Conservation (phyloP, 1,284 basidiomycete genomes). For the Sphagnurus paluster region DNA sequence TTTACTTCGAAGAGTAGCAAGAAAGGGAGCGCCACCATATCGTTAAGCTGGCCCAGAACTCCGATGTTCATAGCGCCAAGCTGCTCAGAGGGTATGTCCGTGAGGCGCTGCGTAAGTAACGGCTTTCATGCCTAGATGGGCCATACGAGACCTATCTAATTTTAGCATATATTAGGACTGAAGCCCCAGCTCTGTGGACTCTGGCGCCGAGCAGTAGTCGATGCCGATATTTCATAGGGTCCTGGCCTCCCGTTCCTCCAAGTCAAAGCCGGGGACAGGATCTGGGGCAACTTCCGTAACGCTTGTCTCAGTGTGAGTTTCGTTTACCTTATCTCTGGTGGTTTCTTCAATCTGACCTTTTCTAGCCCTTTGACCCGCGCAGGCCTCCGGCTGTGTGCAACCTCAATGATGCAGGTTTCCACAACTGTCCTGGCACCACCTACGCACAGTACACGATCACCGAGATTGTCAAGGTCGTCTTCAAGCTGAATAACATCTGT, state of each 20-base stretch:
- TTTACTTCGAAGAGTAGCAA: slow-evolving; percentile 49
- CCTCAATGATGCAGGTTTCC: slow-evolving; percentile 47
- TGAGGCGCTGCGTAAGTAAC: slow-evolving; percentile 57
- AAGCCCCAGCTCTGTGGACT: slow-evolving; percentile 44
- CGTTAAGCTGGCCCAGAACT: slow-evolving; percentile 32
- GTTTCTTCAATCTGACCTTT: too few species aligned
- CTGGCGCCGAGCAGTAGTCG: slow-evolving; percentile 39
- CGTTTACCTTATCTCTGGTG: neutral
- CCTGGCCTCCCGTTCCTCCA: slow-evolving; percentile 33
- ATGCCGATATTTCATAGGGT: slow-evolving; percentile 38
- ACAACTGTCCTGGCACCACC: slow-evolving; percentile 39
- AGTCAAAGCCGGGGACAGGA: slow-evolving; percentile 42
- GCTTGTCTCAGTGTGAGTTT: slow-evolving; percentile 47
- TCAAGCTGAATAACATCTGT: slow-evolving; percentile 43
- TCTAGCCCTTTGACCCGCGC: slow-evolving; percentile 43
- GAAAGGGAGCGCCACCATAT: slow-evolving; percentile 41
- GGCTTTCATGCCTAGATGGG: too few species aligned
- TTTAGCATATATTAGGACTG: slow-evolving; percentile 31
- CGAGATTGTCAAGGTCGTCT: slow-evolving; percentile 45
- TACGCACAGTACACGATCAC: slow-evolving; percentile 40
- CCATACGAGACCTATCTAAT: too few species aligned
- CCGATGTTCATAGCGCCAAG: slow-evolving; percentile 35
- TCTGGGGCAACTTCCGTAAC: slow-evolving; percentile 48
- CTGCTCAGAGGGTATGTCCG: slow-evolving; percentile 54
- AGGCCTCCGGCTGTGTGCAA: slow-evolving; percentile 36